Evolutionary conservation across 2,329 filamentous ascomycete genomes (phyloP).

Genomic region (Trichophaea hybrida): DNA sequence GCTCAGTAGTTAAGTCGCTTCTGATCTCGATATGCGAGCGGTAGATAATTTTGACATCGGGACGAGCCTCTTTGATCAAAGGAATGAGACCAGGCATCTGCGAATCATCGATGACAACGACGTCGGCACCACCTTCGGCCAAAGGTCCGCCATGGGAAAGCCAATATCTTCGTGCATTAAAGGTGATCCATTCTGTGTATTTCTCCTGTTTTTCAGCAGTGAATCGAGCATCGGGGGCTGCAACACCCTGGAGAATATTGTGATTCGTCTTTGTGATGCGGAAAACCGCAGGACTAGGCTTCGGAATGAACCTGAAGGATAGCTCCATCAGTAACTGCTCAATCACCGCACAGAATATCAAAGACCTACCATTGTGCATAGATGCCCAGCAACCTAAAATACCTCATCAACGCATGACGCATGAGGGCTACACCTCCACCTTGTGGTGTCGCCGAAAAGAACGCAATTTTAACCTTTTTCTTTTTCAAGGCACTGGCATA

Average conservation of each 20-base stretch:
- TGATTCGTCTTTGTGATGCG: slow-evolving; percentile 76
- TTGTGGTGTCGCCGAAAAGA: slow-evolving; percentile 68
- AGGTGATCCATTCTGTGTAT: slow-evolving; percentile 57
- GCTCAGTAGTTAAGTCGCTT: slow-evolving; percentile 51
- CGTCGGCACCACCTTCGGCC: slow-evolving; percentile 53
- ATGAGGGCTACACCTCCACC: slow-evolving; percentile 73
- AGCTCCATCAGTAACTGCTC: slow-evolving; percentile 9
- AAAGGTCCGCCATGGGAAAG: slow-evolving; percentile 53
- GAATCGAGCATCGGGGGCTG: slow-evolving; percentile 49
- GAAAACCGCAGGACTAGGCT: slow-evolving; percentile 65
- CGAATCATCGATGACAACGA: slow-evolving; percentile 67
- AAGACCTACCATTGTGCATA: slow-evolving; percentile 57
- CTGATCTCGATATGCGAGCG: slow-evolving; percentile 73
- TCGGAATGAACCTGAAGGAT: slow-evolving; percentile 50
- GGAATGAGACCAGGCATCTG: slow-evolving; percentile 71
- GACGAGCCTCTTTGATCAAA: slow-evolving; percentile 55
- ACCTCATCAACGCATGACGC: slow-evolving; percentile 63
- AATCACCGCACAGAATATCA: background rate
- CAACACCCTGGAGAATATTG: slow-evolving; percentile 75
- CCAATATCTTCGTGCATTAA: slow-evolving; percentile 66
- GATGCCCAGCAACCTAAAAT: slow-evolving; percentile 51
- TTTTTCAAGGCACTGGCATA: slow-evolving; percentile 49
- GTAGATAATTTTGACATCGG: slow-evolving; percentile 62
- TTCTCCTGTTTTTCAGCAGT: slow-evolving; percentile 44
- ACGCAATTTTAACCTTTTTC: slow-evolving; percentile 54